Conservation (phyloP, 2,329 filamentous ascomycete species). For the Aphanoascus verrucosus region DNA sequence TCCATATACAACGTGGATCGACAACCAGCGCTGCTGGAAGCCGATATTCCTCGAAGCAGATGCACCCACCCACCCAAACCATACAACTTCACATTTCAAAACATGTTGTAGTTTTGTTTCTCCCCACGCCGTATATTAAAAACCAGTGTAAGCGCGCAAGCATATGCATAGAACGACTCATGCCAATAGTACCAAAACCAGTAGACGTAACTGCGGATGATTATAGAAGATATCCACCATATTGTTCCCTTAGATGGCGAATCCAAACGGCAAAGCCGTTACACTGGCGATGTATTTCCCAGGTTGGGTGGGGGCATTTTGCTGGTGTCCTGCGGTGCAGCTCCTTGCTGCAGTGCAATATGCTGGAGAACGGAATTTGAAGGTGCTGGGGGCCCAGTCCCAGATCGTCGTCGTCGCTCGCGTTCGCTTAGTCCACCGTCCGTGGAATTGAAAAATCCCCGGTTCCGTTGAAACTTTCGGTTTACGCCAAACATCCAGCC, state of each 20-base stretch:
- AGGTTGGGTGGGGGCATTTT: constrained; percentile 1
- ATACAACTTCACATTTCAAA: background rate
- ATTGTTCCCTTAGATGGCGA: background rate
- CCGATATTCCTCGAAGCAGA: background rate
- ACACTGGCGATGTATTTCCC: constrained; percentile 2
- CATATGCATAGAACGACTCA: constrained; percentile 6
- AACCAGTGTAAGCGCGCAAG: background rate
- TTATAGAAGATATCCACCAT: background rate
- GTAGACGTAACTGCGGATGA: background rate
- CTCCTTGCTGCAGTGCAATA: constrained; percentile 7
- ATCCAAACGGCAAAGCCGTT: background rate
- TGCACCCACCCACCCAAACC: background rate
- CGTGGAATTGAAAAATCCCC: constrained; percentile 27
- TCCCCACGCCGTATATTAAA: background rate
- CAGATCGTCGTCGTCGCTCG: constrained; percentile 51
- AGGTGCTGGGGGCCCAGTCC: constrained; percentile 45
- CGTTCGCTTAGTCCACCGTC: constrained; percentile 42
- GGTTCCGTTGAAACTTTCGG: constrained; percentile 47
- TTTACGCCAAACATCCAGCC: constrained; percentile 58
- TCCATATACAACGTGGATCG: too few relatives aligned
- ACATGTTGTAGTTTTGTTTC: background rate
- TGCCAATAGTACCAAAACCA: constrained; percentile 6
- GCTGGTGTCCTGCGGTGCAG: background rate
- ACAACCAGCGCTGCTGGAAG: too few relatives aligned
- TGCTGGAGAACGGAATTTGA: constrained; percentile 30